phyloP scores from a whole-genome alignment of 331 rosid genomes.

The Malus hybrid region DNA sequence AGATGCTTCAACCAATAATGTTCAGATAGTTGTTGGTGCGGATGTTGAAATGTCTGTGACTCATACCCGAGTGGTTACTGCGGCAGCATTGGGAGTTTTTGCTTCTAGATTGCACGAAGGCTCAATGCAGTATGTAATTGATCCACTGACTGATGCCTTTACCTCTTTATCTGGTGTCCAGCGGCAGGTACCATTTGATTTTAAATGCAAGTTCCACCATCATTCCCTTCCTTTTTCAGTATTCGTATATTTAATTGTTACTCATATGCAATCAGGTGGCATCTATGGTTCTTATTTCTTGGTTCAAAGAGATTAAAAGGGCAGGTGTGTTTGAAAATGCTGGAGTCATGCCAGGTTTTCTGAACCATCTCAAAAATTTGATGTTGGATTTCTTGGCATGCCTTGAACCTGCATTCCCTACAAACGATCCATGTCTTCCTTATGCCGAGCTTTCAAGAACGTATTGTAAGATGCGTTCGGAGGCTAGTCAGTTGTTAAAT shows the following conservation, averaged over 20 bases:
- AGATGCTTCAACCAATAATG: slow-evolving; percentile 49
- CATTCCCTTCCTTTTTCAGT: not conserved
- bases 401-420: slow-evolving; percentile 85
- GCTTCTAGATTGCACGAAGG: slow-evolving; percentile 63
- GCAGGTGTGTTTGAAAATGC: slow-evolving; percentile 19
- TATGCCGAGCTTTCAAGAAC: slow-evolving; percentile 89
- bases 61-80: slow-evolving; percentile 83
- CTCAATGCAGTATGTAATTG: slow-evolving; percentile 47
- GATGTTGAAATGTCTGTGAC: slow-evolving; percentile 79
- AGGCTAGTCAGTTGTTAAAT: slow-evolving; percentile 67
- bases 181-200: slow-evolving; percentile 64
- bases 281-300: slow-evolving; percentile 81
- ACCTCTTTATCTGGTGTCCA: slow-evolving; percentile 79
- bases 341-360: slow-evolving; percentile 36
- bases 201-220: not conserved
- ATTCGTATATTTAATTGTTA: not conserved
- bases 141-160: slow-evolving; percentile 69
- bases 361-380: slow-evolving; percentile 45
- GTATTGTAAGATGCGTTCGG: slow-evolving; percentile 82
- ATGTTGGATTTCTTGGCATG: slow-evolving; percentile 78
- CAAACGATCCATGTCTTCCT: slow-evolving; percentile 77
- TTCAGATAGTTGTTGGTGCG: slow-evolving; percentile 84
- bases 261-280: slow-evolving; percentile 58
- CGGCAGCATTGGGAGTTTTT: slow-evolving; percentile 76
- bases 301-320: slow-evolving; percentile 69